Base-by-base conservation (phyloP, 2,329 filamentous ascomycete genomes). In the Polychaeton citri region DNA sequence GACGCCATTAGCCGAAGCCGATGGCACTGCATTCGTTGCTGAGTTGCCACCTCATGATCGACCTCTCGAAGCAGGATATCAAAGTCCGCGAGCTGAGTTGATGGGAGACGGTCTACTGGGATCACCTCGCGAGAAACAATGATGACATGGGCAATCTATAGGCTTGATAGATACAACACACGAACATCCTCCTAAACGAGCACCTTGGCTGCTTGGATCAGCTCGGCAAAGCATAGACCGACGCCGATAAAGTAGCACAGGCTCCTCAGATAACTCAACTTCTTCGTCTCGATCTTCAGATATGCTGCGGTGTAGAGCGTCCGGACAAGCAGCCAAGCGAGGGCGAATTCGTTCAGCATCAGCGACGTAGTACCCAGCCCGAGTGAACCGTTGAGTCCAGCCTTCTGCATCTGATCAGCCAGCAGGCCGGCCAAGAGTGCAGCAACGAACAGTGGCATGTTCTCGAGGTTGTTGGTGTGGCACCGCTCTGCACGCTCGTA, bases 391-490 rank as follows among this genome's bases (percentile, higher is more conserved):
- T 46, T 48, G 10, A 39, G 41, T 4, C 48, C 51, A 2, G 44
- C 42, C 33, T 47, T 36, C 24, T 45, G 40, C 35, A n/a, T n/a
- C n/a, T n/a, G n/a, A n/a, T 58, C 53, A 2, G 60, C 64, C 35
- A 66, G 43, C 30, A 66, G 57, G 0, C 61, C 63, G 4, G 62
- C 49, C 10, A 67, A 50, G 6, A 68, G 51, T 2, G 63, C 60
- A 2, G 61, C 54, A 7, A 61, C 47, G 40, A 66, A 68, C 6
- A 68, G 41, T 1, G 64, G 60, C 36, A 68, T 50, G 35, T 61
- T 65, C 50, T 69, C 64, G 41, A 66, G 53, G 19, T 58, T 57
- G 43, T 68, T 68, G 19, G 57, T 52, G 41, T 67, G 62, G 21
- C 62, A 66, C 4, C 60, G 55, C 39, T 64, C 57, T 16, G 59